Evolutionary conservation across 768 basidiomycete genomes (phyloP), one percentile per base, ranked within the genome.

Genomic region (Pleurotus salmoneostramineus): DNA sequence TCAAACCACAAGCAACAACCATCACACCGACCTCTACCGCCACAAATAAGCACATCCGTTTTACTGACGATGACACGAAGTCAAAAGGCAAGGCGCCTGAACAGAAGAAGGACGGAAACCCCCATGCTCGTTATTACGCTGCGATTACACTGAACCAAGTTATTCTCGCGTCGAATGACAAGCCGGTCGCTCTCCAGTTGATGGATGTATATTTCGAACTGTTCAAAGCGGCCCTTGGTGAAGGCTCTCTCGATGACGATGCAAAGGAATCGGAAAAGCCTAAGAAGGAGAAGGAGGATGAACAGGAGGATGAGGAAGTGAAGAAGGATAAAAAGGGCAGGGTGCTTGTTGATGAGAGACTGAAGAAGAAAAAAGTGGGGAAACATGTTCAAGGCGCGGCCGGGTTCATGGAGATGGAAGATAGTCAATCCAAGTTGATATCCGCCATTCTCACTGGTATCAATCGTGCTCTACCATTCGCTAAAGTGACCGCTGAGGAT

Each of bases 101-200:
- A 10, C 59, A 70, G 58, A 72, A 72, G 51, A 77, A 80, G 68
- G 76, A 74, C 7, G 78, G 76, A 46, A 87, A 85, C 63, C 74
- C 79, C 11, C 95, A 98, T 70, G 89, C 88, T 0, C 81, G 88
- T 50, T 99, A 98, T 72, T 99, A 98, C 69, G 85, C 93, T 12
- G 79, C 89, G 4, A 93, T 97, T 66, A 97, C 97, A 0, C 87
- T 98, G 63, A 98, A 98, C 69, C 97, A 98, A 72, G 87, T 95
- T 58, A 84, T 93, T 42, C 77, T 98, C 33, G 74, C 78, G 7
- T 78, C 82, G 5, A 74, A 68, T 14, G 95, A 97, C 63, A 77
- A 82, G 6, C 83, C 84, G 0, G 89, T 94, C 7, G 89, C 95
- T 11, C 72, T 85, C 47, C 80, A 84, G 60, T 77, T 98, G 60